Conservation (phyloP, 108 stramenopile genomes). For the Pseudonitzschia delicatissima region DNA sequence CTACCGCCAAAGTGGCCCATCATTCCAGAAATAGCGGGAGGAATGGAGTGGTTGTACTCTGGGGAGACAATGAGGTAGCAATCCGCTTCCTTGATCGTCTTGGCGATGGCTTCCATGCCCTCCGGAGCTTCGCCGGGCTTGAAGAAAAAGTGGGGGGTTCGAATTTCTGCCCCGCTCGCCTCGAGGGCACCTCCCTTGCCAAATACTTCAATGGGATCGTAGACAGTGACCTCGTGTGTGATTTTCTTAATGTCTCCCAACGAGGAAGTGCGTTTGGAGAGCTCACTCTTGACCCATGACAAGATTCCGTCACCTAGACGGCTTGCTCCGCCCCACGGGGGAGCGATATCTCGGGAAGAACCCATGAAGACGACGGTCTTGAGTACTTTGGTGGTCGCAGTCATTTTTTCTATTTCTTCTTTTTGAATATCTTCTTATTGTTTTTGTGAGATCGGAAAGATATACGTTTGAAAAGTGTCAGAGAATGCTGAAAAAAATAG, state of each 20-base stretch:
- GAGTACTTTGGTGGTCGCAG: slow-evolving; percentile 2
- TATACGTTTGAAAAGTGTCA: no score
- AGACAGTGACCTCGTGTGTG: slow-evolving; percentile 47
- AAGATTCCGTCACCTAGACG: slow-evolving; percentile 58
- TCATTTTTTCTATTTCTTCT: background rate
- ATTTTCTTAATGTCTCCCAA: slow-evolving; percentile 22
- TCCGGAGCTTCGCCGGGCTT: slow-evolving; percentile 35
- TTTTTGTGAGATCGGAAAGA: background rate
- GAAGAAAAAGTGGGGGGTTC: slow-evolving; percentile 46
- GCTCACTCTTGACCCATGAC: slow-evolving; percentile 45
- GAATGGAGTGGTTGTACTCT: slow-evolving; percentile 63
- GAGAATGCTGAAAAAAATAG: no score
- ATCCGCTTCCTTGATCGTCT: slow-evolving; percentile 55
- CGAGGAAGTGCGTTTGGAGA: slow-evolving; percentile 26
- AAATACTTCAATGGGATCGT: slow-evolving; percentile 65
- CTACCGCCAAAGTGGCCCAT: slow-evolving; percentile 68
- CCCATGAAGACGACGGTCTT: slow-evolving; percentile 75
- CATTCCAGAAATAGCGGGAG: slow-evolving; percentile 48
- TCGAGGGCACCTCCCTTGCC: slow-evolving; percentile 44
- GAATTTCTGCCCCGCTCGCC: slow-evolving; percentile 44
- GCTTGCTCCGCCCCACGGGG: slow-evolving; percentile 57
- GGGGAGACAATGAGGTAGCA: slow-evolving; percentile 60
- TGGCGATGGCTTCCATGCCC: slow-evolving; percentile 32
- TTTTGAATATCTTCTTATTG: background rate
- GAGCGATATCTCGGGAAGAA: slow-evolving; percentile 39